These are phyloP conservation scores for Conidiobolus incongruus DNA, from an alignment of 371 early-diverging fungal species.

Conservation along the genomic window DNA sequence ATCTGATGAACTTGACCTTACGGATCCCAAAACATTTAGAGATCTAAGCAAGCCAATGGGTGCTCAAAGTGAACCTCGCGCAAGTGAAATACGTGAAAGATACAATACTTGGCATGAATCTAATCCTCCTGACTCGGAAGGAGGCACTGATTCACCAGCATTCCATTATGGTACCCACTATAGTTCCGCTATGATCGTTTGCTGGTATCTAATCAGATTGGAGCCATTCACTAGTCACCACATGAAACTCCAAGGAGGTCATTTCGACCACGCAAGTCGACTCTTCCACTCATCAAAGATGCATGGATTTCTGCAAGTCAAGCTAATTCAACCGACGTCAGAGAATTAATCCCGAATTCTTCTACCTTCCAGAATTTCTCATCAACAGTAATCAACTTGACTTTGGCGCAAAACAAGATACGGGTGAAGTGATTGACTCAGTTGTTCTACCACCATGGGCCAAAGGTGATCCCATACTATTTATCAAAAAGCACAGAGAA, in stretches of 20 bases:
- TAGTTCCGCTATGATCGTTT: slow-evolving; percentile 64
- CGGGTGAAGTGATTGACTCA: slow-evolving; percentile 46
- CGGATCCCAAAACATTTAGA: slow-evolving; percentile 40
- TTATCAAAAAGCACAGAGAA: slow-evolving; percentile 68
- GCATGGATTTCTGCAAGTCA: slow-evolving; percentile 42
- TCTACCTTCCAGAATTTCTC: slow-evolving; percentile 68
- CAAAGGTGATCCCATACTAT: slow-evolving; percentile 55
- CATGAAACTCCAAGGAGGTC: slow-evolving; percentile 56
- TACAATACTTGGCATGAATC: slow-evolving; percentile 25
- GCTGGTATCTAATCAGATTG: slow-evolving; percentile 58
- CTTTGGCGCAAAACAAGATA: slow-evolving; percentile 48
- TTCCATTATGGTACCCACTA: slow-evolving; percentile 86
- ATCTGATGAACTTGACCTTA: slow-evolving; percentile 40
- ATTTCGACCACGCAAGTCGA: slow-evolving; percentile 70
- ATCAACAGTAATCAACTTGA: slow-evolving; percentile 66
- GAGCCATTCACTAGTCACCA: slow-evolving; percentile 71
- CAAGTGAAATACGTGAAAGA: slow-evolving; percentile 23
- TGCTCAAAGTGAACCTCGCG: slow-evolving; percentile 41
- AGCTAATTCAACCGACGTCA: slow-evolving; percentile 59
- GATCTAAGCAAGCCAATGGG: slow-evolving; percentile 75
- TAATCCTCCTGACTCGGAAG: slow-evolving; percentile 12
- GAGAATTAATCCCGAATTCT: slow-evolving; percentile 83
- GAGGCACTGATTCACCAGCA: slow-evolving; percentile 7
- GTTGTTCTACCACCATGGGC: slow-evolving; percentile 75
- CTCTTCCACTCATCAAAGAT: slow-evolving; percentile 38